A percentile compares a stretch with the other conserved stretches of the same genome.
phyloP scores from a whole-genome alignment of 176 grass and related monocot species.

The Alloteropsis semialata region DNA sequence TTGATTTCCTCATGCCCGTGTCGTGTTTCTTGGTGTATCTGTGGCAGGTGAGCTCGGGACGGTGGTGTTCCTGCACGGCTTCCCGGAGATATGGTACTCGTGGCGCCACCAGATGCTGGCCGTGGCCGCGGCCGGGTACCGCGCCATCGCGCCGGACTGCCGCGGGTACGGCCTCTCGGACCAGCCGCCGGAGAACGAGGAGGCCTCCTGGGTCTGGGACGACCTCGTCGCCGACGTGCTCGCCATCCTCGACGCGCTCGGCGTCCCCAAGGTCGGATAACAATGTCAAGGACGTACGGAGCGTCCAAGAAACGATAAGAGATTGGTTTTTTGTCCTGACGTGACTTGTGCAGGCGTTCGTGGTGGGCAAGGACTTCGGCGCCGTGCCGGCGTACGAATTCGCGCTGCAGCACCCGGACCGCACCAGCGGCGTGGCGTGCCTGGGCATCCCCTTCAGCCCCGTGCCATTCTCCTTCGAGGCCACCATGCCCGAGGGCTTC shows the following conservation, averaged over 20 bases:
- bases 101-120: conserved; percentile 72
- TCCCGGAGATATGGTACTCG: conserved; percentile 74
- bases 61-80: conserved; percentile 62
- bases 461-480: not conserved
- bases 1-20: not conserved
- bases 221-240: conserved; percentile 54
- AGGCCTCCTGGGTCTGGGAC: conserved; percentile 38
- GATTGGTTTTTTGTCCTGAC: too few relatives aligned
- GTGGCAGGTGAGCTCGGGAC: conserved; percentile 38
- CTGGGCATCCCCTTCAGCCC: conserved; percentile 65
- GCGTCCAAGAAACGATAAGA: not conserved
- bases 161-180: conserved; percentile 62
- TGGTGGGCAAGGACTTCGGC: conserved; percentile 50
- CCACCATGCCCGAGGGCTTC: conserved; percentile 58
- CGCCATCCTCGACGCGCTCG: conserved; percentile 38
- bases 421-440: conserved; percentile 46
- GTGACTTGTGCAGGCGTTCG: conserved; percentile 15
- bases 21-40: not conserved
- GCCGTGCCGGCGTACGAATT: conserved; percentile 56
- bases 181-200: conserved; percentile 45
- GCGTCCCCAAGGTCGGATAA: conserved; percentile 5
- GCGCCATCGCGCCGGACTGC: conserved; percentile 56
- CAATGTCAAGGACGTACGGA: too few relatives aligned
- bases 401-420: conserved; percentile 50
- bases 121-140: conserved; percentile 53